Percentiles rank a stretch among this genome's conserved stretches.
Conservation (phyloP, 192 early-diverging fungal species). For the Entomortierella lignicola region DNA sequence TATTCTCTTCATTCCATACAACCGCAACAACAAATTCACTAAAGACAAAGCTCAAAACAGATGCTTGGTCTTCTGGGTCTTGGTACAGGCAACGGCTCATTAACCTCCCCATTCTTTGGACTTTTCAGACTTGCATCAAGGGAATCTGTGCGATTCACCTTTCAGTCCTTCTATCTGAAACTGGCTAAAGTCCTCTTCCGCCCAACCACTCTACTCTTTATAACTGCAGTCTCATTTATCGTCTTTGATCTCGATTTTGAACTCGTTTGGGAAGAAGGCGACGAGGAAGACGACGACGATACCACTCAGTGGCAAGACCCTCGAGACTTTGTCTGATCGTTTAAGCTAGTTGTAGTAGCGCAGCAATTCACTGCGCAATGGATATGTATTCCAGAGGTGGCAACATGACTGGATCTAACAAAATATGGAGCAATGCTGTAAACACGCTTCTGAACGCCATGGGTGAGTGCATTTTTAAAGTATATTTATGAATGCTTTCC, state of each 20-base stretch:
- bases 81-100: constrained; percentile 31
- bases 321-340: constrained; percentile 7
- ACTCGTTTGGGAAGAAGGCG: constrained; percentile 43
- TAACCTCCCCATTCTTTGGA: constrained; percentile 34
- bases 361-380: background rate
- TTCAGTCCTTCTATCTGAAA: constrained; percentile 18
- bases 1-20: too few relatives aligned
- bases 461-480: constrained; percentile 24
- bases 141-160: constrained; percentile 34
- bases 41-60: background rate
- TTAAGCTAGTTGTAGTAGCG: too few relatives aligned
- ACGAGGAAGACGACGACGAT: constrained; percentile 25
- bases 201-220: constrained; percentile 19
- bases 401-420: constrained; percentile 7
- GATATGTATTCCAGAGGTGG: background rate
- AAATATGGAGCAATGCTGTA: constrained; percentile 50
- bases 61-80: constrained; percentile 55
- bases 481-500: background rate
- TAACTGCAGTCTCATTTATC: constrained; percentile 32
- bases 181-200: constrained; percentile 35
- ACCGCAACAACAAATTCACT: too few relatives aligned
- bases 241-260: constrained; percentile 43
- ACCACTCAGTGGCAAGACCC: constrained; percentile 25
- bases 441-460: constrained; percentile 48
- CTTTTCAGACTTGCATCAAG: constrained; percentile 24